Base-by-base conservation (phyloP, 768 basidiomycete genomes). In the Suillus cothurnatus region DNA sequence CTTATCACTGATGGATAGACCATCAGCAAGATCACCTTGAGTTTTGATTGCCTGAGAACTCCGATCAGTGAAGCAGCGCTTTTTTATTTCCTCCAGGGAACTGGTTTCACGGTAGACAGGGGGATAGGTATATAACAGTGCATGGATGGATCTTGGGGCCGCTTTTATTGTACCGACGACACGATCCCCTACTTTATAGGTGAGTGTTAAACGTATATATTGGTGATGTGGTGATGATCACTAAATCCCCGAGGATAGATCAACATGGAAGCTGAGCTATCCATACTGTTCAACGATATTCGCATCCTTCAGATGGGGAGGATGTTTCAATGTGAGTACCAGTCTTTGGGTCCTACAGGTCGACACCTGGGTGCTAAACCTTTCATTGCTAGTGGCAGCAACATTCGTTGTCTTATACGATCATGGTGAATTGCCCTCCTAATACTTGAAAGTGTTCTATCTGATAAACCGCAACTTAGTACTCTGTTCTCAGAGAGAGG, bases 301-400 rank as follows among this genome's bases (percentile, higher is more conserved):
- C 39, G 45, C 45, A 64, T 66, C 32, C 65, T 66, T 56, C 65
- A 64, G 41, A 45, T 57, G 34, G 50, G 15, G 26, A 53, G 63
- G 39, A 56, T 64, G 53, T 66, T 39, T n/a, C 64, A 65, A 34
- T 26, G 61, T 65, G 8, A 65, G 64, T 63, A 41, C 19, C 9
- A 3, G 12, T 26, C 15, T 39, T 53, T 38, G 39, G 21, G n/a
- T 43, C n/a, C 39, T 19, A 15, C 43, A 3, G 15, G n/a, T 57
- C 26, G 50, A 28, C 26, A 64, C 6, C 15, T 2, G 19, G 49
- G 14, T n/a, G 39, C 19, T 64, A 23, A 64, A 43, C 11, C 21
- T 34, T 11, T 21, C 23, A 32, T 57, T 36, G 14, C 50, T 50
- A 66, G 65, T 66, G n/a, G 38, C 65, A 26, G 55, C 63, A 34